phyloP scores from a whole-genome alignment of 2,329 filamentous ascomycete species.

The Juglanconis oblonga region DNA sequence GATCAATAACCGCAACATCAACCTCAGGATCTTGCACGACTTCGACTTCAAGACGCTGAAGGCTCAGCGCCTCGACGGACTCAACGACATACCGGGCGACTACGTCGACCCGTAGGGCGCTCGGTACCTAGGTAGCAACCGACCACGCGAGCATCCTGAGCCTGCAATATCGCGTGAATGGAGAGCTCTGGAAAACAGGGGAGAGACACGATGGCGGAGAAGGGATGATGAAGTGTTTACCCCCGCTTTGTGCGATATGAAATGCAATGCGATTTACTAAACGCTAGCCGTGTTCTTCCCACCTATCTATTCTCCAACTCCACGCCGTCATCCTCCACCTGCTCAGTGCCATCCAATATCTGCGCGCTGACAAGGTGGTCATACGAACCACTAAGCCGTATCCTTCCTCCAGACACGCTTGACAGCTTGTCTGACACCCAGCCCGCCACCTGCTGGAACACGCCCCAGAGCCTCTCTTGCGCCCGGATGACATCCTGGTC shows the following conservation, averaged over 20 bases:
- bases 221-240: too few species aligned
- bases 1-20: constrained; percentile 30
- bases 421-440: constrained; percentile 60
- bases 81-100: constrained; percentile 24
- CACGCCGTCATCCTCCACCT: constrained; percentile 38
- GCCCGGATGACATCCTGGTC: constrained; percentile 53
- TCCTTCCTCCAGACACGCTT: constrained; percentile 52
- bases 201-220: too few species aligned
- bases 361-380: constrained; percentile 32
- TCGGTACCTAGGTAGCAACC: not conserved
- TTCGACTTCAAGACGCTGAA: constrained; percentile 32
- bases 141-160: too few species aligned
- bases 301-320: constrained; percentile 15
- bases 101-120: constrained; percentile 37
- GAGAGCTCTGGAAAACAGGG: too few species aligned
- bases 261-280: not conserved
- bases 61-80: constrained; percentile 25
- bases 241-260: not conserved
- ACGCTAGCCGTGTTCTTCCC: not conserved
- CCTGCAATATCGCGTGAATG: too few species aligned
- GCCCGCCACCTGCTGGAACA: constrained; percentile 48
- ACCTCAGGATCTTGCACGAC: constrained; percentile 36
- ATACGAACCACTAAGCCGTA: constrained; percentile 44
- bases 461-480: constrained; percentile 64
- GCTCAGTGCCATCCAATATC: constrained; percentile 52